Conservation (phyloP, 2,329 filamentous ascomycete species). For the Akanthomyces muscarius region DNA sequence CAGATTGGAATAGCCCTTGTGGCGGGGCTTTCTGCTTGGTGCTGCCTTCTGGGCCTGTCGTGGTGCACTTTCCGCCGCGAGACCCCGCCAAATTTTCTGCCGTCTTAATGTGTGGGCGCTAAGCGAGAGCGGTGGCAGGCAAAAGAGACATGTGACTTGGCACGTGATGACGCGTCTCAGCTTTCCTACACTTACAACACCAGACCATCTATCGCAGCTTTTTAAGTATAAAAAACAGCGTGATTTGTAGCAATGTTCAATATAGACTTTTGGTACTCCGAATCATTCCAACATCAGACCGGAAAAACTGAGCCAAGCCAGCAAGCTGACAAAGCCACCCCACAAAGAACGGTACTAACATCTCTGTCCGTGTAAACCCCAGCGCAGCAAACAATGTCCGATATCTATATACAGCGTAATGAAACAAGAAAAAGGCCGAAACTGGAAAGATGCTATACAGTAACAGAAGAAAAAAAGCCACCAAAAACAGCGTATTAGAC, state of each 20-base stretch:
- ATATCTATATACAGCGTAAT: slow-evolving; percentile 15
- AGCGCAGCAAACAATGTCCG: background rate
- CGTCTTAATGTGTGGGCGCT: slow-evolving; percentile 36
- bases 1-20: slow-evolving; percentile 34
- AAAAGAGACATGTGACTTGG: slow-evolving; percentile 23
- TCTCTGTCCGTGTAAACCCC: background rate
- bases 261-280: slow-evolving; percentile 14
- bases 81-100: slow-evolving; percentile 39
- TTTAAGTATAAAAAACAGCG: background rate
- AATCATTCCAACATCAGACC: slow-evolving; percentile 8
- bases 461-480: background rate
- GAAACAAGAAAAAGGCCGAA: slow-evolving; percentile 8
- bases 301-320: background rate
- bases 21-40: slow-evolving; percentile 30
- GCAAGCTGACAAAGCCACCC: slow-evolving; percentile 4
- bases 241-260: background rate
- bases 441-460: slow-evolving; percentile 4
- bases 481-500: slow-evolving; percentile 1
- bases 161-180: slow-evolving; percentile 21
- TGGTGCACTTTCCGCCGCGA: background rate
- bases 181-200: background rate
- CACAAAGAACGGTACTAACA: background rate
- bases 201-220: background rate
- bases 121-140: slow-evolving; percentile 38
- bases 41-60: background rate